Evolutionary conservation across 2,329 filamentous ascomycete genomes (phyloP), one percentile per base, ranked within the genome.

Genomic region (Magnaporthales sp.): DNA sequence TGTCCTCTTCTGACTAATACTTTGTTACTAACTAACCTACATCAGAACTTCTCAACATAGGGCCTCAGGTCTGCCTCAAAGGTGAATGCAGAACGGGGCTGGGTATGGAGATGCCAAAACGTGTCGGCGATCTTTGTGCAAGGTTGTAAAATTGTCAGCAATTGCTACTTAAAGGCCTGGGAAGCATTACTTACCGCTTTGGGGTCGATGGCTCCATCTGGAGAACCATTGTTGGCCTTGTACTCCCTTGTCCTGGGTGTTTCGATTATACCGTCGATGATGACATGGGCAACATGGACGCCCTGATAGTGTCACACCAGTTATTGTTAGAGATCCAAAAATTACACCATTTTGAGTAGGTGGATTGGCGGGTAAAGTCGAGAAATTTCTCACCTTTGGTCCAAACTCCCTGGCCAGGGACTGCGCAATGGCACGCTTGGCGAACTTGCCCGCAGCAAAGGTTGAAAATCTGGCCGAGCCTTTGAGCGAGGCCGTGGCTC

Each of bases 201-300:
- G 9, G 92, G 84, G 69, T 80, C 87, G 68, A 96, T 86, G 80
- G 93, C 94, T 13, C 83, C 79, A 71, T 85, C 83, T 58, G 80
- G 77, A 5, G 75, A 78, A 4, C 81, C 80, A 10, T 77, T 73
- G 71, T 86, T 83, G 19, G 77, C 73, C 29, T 71, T 74, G 61
- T 71, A 74, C 0, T 82, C 83, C 75, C 88, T 89, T 1, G 88
- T 90, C 69, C 85, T 81, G 0, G 91, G 90, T 66, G 91, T 93
- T 75, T 96, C 90, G 75, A 97, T 96, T 1, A 91, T 84, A 0
- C 92, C 93, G 74, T 97, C 93, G 66, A 96, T 89, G 68, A 96
- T 87, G 5, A 89, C 87, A 77, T 96, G 91, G 0, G 89, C 86
- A 1, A 96, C 89, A 75, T 97, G 93, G 1, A 97, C 85, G 2